These are phyloP conservation scores for Kazachstania bromeliacearum DNA, from an alignment of 805 yeast genomes.

Conservation along the genomic window DNA sequence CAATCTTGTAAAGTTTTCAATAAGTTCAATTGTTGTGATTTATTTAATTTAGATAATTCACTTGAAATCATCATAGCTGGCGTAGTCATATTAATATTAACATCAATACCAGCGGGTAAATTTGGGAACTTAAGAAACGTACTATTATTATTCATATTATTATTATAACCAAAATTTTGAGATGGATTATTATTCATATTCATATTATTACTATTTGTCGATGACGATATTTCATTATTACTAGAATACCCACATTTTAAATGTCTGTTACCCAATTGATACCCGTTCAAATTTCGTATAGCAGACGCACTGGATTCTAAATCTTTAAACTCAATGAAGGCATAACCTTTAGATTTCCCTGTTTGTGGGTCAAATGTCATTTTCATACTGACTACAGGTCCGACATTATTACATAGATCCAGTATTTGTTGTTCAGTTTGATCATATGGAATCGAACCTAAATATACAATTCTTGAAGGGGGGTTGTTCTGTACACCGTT, in stretches of 20 bases:
- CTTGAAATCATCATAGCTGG: constrained; percentile 32
- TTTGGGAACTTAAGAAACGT: constrained; percentile 33
- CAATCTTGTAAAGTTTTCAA: constrained; percentile 38
- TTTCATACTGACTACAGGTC: constrained; percentile 70
- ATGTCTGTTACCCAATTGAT: constrained; percentile 59
- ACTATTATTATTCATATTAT: not conserved
- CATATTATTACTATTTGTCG: not conserved
- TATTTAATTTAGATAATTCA: constrained; percentile 19
- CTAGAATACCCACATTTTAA: constrained; percentile 68
- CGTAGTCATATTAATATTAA: constrained; percentile 31
- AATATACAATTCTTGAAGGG: constrained; percentile 46
- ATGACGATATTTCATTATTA: constrained; percentile 33
- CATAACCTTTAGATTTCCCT: constrained; percentile 85
- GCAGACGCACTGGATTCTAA: constrained; percentile 84
- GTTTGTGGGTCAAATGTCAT: constrained; percentile 80
- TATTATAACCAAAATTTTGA: not conserved
- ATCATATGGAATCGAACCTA: constrained; percentile 87
- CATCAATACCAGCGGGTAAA: constrained; percentile 45
- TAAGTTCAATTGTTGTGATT: constrained; percentile 20
- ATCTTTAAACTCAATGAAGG: constrained; percentile 76
- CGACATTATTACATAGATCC: constrained; percentile 77
- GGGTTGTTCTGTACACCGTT: constrained; percentile 14
- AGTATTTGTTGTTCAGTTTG: constrained; percentile 89
- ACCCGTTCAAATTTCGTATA: constrained; percentile 76
- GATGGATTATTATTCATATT: not conserved